Conservation (phyloP, 2,329 filamentous ascomycete species). For the Diaporthe citriasiana region DNA sequence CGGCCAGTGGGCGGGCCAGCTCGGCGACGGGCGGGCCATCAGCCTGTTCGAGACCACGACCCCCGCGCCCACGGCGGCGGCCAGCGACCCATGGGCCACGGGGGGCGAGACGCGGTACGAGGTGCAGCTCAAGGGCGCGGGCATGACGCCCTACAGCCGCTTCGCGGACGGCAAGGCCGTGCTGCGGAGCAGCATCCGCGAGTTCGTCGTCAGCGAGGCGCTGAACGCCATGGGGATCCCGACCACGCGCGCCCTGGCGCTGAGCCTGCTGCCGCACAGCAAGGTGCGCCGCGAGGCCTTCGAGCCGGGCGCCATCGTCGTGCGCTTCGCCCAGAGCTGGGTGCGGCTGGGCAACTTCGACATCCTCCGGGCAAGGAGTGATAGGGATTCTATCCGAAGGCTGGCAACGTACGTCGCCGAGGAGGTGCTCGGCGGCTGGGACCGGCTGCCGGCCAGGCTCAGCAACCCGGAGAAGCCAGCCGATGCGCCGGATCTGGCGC, state of each 20-base stretch:
- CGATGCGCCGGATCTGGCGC: constrained; percentile 55
- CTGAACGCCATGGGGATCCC: constrained; percentile 89
- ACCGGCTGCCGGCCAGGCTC: constrained; percentile 77
- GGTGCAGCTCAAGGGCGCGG: constrained; percentile 94
- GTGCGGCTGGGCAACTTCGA: constrained; percentile 96
- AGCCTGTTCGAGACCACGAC: constrained; percentile 93
- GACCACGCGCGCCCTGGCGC: constrained; percentile 85
- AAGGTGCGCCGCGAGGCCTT: constrained; percentile 83
- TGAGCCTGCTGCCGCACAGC: constrained; percentile 81
- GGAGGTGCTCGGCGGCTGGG: constrained; percentile 90
- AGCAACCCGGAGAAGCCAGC: constrained; percentile 65
- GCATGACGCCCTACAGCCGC: constrained; percentile 92
- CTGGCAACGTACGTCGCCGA: constrained; percentile 88
- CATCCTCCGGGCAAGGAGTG: constrained; percentile 84
- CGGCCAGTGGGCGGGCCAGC: constrained; percentile 94
- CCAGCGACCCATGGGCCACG: constrained; percentile 62
- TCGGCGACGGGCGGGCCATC: constrained; percentile 95
- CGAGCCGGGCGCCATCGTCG: constrained; percentile 93
- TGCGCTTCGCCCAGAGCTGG: constrained; percentile 93
- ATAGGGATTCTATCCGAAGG: constrained; percentile 79
- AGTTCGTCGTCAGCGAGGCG: constrained; percentile 93
- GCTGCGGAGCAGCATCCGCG: constrained; percentile 89
- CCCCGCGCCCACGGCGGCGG: constrained; percentile 56
- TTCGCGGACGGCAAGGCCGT: constrained; percentile 98
- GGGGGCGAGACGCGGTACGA: constrained; percentile 75